Percentiles rank a stretch among this genome's conserved stretches.
phyloP scores from a whole-genome alignment of 129 eudicot species.

The Chrysanthemum lavandulifolium region DNA sequence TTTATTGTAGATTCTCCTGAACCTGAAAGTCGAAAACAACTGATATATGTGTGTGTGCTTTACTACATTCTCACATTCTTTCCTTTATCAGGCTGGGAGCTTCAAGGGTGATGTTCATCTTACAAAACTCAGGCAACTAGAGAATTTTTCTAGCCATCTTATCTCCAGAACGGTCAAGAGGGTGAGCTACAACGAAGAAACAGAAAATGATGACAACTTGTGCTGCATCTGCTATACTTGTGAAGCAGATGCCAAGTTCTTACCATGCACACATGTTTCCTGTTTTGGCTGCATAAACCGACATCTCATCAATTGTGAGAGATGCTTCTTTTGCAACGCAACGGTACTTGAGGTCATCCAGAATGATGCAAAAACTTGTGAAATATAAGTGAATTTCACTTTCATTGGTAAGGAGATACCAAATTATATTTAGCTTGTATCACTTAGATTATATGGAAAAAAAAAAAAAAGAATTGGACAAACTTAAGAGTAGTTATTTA shows the following conservation, averaged over 20 bases:
- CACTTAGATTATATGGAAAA: slow-evolving; percentile 7
- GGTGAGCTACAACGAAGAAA: slow-evolving; percentile 39
- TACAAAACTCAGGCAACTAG: slow-evolving; percentile 64
- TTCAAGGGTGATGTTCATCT: slow-evolving; percentile 57
- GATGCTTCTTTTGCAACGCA: slow-evolving; percentile 97
- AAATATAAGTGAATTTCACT: slow-evolving; percentile 10
- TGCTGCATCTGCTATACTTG: slow-evolving; percentile 87
- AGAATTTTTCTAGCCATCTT: slow-evolving; percentile 64
- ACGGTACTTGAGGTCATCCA: slow-evolving; percentile 51
- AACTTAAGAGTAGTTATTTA: slow-evolving; percentile 18
- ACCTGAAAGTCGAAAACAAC: too few species aligned
- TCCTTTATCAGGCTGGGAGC: slow-evolving; percentile 56
- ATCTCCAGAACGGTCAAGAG: slow-evolving; percentile 46
- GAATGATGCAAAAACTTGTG: slow-evolving; percentile 34
- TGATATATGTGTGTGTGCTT: not conserved
- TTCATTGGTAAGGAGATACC: slow-evolving; percentile 18
- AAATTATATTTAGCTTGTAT: slow-evolving; percentile 25
- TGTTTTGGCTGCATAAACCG: slow-evolving; percentile 93
- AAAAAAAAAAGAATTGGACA: slow-evolving; percentile 17
- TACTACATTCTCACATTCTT: slow-evolving; percentile 1
- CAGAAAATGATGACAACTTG: slow-evolving; percentile 48
- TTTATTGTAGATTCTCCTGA: too few species aligned
- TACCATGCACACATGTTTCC: slow-evolving; percentile 81
- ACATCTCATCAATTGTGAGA: slow-evolving; percentile 86
- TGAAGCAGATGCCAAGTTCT: slow-evolving; percentile 66